Evolutionary conservation across 1,284 basidiomycete species (phyloP), one percentile per base, ranked within the genome.

Genomic region (Puccinia triticina): DNA sequence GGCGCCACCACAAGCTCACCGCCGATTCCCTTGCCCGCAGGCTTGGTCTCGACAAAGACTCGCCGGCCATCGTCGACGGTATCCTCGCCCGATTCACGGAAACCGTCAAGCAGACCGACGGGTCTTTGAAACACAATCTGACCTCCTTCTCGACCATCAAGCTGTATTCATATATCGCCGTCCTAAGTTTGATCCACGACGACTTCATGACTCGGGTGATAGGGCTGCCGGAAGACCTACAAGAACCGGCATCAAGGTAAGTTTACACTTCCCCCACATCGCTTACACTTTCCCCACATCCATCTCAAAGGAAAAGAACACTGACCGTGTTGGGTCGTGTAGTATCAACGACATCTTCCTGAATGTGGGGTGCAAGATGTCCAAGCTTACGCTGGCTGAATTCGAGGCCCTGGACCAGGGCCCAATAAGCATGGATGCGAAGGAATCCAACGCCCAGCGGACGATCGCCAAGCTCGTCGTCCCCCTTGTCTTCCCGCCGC

Each of bases 161-260:
- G 40, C 34, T 81, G 14, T 57, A 73, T 12, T 81, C 55, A 23
- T 81, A 73, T 43, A 34, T 81, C 43, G 67, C 69, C n/a, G 59
- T 61, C 1, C n/a, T 81, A 4, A 74, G 79, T 66, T 43, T 81
- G 12, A 81, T 81, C 29, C 57, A 81, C 29, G 79, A 81, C 34
- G 79, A 66, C 1, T 81, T 18, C 61, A 32, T 43, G 59, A 73
- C 67, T 26, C 53, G 23, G 16, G 14, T 74, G 1, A 23, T 23
- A 23, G 71, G 69, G 2, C 37, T 81, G 40, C n/a, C 79, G 29
- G 71, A 81, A 23, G 79, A 81, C 32, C 69, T 81, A n/a, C 53
- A 81, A 71, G 66, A 71, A 53, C 50, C 64, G 23, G 23, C 43
- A 2, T 29, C 5, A 40, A 37, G 37, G 77, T 80, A 46, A 23